phyloP scores from a whole-genome alignment of 2,329 filamentous ascomycete genomes.

The Diaporthe sp. region DNA sequence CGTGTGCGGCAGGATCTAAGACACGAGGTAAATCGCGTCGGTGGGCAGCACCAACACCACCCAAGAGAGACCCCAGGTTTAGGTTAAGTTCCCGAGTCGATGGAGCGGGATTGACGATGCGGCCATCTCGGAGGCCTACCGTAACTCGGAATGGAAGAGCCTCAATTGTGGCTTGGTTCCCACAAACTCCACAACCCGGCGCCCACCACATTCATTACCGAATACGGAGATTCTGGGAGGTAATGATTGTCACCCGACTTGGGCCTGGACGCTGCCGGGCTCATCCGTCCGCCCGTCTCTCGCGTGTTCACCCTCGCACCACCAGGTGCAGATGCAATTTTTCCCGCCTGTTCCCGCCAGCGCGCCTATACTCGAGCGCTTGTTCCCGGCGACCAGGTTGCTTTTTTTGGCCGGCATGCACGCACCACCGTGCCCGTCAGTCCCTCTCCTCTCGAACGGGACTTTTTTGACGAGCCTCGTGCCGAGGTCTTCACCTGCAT shows the following conservation, averaged over 20 bases:
- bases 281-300: conserved; percentile 31
- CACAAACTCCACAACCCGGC: conserved; percentile 35
- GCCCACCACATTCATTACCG: conserved; percentile 32
- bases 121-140: conserved; percentile 40
- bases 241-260: conserved; percentile 22
- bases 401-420: conserved; percentile 14
- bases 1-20: conserved; percentile 28
- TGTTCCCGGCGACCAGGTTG: neutral
- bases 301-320: conserved; percentile 18
- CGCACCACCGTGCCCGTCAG: neutral
- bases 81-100: conserved; percentile 19
- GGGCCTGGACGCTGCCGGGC: conserved; percentile 12
- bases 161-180: conserved; percentile 39
- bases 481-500: conserved; percentile 27
- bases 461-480: conserved; percentile 7
- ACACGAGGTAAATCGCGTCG: conserved; percentile 17
- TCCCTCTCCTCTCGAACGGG: neutral
- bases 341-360: conserved; percentile 21
- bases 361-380: conserved; percentile 25
- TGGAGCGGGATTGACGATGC: conserved; percentile 34
- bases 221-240: conserved; percentile 29
- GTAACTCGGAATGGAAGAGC: conserved; percentile 40
- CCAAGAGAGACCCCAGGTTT: conserved; percentile 2
- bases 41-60: conserved; percentile 1
- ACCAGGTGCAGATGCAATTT: neutral